Base-by-base conservation (phyloP, 1,139 yeast genomes). In the Yamadazyma membranifaciens region DNA sequence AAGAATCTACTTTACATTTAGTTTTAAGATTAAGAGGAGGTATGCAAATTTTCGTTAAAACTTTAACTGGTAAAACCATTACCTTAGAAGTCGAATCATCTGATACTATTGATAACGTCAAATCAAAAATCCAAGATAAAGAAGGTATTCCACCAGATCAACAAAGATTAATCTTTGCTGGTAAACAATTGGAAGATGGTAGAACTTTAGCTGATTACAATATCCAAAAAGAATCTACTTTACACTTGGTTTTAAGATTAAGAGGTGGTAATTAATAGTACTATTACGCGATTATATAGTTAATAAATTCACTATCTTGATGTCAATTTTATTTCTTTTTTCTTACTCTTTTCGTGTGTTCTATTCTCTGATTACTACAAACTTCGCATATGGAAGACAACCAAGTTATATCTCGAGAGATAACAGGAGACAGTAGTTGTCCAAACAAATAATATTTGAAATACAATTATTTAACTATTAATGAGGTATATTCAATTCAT, bases 21-120 rank as follows among this genome's bases (percentile, higher is more conserved):
- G 98, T 91, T 63, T 80, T 91, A 58, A 88, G 98, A 83, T 87
- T 91, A 75, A 87, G 97, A 82, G 97, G 97, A 84, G 95, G 95
- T 80, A 79, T 81, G 83, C 85, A 81, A 62, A 79, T 67, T 47
- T 71, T 71, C 59, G 77, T 67, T 45, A 73, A 71, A 60, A 81
- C 86, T 6, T 67, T 81, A 55, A 81, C 87, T 5, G 87, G 87
- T 59, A 81, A 81, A 68, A 81, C 87, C 33, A 81, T 81, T 50
- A 81, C 87, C 16, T 62, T 81, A 43, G 87, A 80, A 60, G 85
- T 81, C 34, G 87, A 81, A 56, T 81, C 87, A 11, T 80, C 86
- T 3, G 87, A 81, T 67, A 81, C 87, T 40, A 81, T 81, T 46
- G 87, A 81, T 60, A 81, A 81, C 55, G 79, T 74, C 52, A 74